Base-by-base conservation (phyloP, 2,329 filamentous ascomycete species). In the Neonectria hederae region DNA sequence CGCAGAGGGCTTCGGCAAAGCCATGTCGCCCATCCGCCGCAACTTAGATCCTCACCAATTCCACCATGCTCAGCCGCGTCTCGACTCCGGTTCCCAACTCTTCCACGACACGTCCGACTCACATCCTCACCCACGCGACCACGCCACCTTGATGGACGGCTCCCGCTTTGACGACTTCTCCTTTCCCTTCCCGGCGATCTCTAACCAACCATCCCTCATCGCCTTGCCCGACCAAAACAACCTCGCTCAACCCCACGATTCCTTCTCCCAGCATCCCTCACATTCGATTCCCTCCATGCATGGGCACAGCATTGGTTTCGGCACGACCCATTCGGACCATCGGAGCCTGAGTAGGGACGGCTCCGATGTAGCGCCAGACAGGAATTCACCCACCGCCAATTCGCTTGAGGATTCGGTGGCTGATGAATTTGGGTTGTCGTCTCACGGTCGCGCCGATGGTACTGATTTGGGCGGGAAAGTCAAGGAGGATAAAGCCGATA, bases 401-500 rank as follows among this genome's bases (percentile, higher is more conserved):
- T 80, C 83, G 2, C 74, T 87, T 52, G 86, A 87, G 49, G 87
- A 88, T 60, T 78, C 83, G 24, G 78, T 83, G 59, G 81, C 82
- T 5, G 87, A 90, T 72, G 88, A 90, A 55, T 89, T 90, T 67
- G 87, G 85, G 10, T 76, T 88, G 38, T 79, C 81, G 19, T 79
- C 78, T 38, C 78, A 79, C 49, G 79, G 77, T 19, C 80, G 81
- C 28, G 80, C 79, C 35, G 86, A 89, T 70, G 83, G 83, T 14
- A 84, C 82, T n/a, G 87, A 89, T 56, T 72, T 85, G 22, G 84
- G 83, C 21, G 80, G 79, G 54, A 86, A 85, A 71, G 72, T 78
- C 35, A 89, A 86, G 73, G 86, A 88, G 54, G 85, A 87, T 65
- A 89, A 88, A 67, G 78, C 83, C 6, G 87, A 87, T 54, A 82